phyloP scores from a whole-genome alignment of 2,329 filamentous ascomycete species.

The Trichoderma polysporum region DNA sequence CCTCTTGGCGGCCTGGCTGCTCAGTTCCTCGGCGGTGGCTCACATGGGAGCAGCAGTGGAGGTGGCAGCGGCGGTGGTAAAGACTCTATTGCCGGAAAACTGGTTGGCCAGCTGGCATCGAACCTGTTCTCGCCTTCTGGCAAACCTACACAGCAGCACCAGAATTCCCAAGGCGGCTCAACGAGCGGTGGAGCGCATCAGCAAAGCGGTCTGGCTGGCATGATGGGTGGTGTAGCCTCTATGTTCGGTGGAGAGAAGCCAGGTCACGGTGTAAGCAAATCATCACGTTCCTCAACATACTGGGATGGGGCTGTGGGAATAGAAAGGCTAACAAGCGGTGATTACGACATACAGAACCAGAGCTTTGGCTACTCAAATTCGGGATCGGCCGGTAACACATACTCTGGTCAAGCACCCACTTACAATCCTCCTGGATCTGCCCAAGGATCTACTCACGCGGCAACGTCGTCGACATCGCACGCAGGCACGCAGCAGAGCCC shows the following conservation, averaged over 20 bases:
- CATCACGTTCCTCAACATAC: not conserved
- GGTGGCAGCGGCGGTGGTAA: conserved; percentile 38
- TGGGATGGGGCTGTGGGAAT: not conserved
- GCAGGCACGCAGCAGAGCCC: conserved; percentile 30
- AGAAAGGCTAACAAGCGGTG: conserved; percentile 20
- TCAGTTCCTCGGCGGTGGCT: conserved; percentile 44
- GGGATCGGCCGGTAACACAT: conserved; percentile 51
- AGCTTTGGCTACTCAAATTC: conserved; percentile 64
- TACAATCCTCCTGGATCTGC: conserved; percentile 38
- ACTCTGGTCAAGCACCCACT: conserved; percentile 61
- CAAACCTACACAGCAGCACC: conserved; percentile 48
- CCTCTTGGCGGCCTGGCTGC: conserved; percentile 49
- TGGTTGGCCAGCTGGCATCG: conserved; percentile 57
- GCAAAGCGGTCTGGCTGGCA: conserved; percentile 51
- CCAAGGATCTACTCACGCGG: conserved; percentile 15
- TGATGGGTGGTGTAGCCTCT: conserved; percentile 56
- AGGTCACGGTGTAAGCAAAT: conserved; percentile 34
- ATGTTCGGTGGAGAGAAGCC: conserved; percentile 51
- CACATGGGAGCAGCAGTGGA: conserved; percentile 33
- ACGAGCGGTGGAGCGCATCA: conserved; percentile 39
- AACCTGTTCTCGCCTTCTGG: conserved; percentile 49
- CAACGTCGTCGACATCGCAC: conserved; percentile 30
- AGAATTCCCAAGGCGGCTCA: conserved; percentile 51
- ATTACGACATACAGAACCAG: conserved; percentile 42
- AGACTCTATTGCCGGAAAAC: conserved; percentile 50